Evolutionary conservation across 2,329 filamentous ascomycete genomes (phyloP), one percentile per base, ranked within the genome.

Genomic region (Botrytis tulipae): DNA sequence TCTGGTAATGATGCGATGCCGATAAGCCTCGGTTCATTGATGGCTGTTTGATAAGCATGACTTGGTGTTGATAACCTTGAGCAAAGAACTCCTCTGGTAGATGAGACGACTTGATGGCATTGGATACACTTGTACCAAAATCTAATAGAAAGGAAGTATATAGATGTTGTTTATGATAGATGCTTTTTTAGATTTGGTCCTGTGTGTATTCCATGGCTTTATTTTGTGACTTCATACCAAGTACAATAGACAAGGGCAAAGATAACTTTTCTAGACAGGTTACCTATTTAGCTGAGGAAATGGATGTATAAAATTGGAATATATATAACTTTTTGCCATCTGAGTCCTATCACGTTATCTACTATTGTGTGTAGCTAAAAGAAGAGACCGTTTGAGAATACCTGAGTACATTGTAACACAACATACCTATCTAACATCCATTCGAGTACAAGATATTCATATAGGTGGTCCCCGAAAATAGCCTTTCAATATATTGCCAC

Each of bases 21-120:
- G 70, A 67, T 69, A 60, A 72, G 40, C 71, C 71, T 67, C 62
- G 71, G 71, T 67, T 72, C 48, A 29, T 44, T 14, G 37, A 59
- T 46, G 48, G 18, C 20, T 57, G 48, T 44, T 44, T 57, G 66
- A 69, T 69, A 69, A 57, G 66, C 48, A 69, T 57, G 35, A 42
- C 35, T 54, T 29, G 20, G 22, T n/a, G 25, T 25, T 18, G 20
- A 25, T 25, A 66, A 67, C 48, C 25, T 54, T 16, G 14, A n/a
- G 46, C 16, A 66, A 51, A 37, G 32, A 4, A 40, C 51, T n/a
- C 57, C 51, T n/a, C 57, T 3, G 29, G 29, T 25, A 22, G 46
- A 51, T 40, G 63, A n/a, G 2, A 14, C 18, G 32, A n/a, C n/a
- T 29, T 54, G 16, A 40, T 40, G 14, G 4, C 8, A 20, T 51